Evolutionary conservation across 345 rosid genomes (phyloP).

Genomic region (Diplotaxis tenuifolia): DNA sequence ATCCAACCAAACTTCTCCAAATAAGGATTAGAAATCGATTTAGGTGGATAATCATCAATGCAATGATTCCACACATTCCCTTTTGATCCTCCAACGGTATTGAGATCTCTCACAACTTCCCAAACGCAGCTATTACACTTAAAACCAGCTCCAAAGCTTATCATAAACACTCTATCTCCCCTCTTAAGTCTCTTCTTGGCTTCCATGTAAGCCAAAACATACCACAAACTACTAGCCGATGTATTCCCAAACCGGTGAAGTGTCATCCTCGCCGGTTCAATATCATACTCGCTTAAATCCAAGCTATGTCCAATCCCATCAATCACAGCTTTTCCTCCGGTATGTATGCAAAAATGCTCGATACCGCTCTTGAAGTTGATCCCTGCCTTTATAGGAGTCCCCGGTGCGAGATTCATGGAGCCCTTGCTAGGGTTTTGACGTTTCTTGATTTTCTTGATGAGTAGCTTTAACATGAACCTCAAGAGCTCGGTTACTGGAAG

Average conservation of each 20-base stretch:
- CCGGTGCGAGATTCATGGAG: neutral
- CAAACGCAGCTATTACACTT: conserved; percentile 65
- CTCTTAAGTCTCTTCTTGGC: conserved; percentile 77
- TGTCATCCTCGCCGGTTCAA: conserved; percentile 95
- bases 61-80: conserved; percentile 67
- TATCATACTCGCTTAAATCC: conserved; percentile 56
- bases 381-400: conserved; percentile 40
- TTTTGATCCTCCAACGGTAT: conserved; percentile 40
- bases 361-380: conserved; percentile 77
- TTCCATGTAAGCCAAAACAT: conserved; percentile 86
- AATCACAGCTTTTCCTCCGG: conserved; percentile 92
- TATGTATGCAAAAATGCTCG: conserved; percentile 87
- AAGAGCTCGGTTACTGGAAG: conserved; percentile 71
- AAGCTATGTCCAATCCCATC: conserved; percentile 75
- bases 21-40: conserved; percentile 65
- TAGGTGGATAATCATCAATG: conserved; percentile 72
- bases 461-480: conserved; percentile 41
- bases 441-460: conserved; percentile 39
- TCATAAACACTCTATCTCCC: conserved; percentile 66
- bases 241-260: conserved; percentile 95
- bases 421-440: conserved; percentile 30
- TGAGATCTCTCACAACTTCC: conserved; percentile 54
- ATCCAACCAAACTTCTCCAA: conserved; percentile 93
- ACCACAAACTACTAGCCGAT: conserved; percentile 91
- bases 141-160: conserved; percentile 68